These are phyloP conservation scores for Populus tremula DNA, from an alignment of 345 rosid genomes.

Conservation along the genomic window DNA sequence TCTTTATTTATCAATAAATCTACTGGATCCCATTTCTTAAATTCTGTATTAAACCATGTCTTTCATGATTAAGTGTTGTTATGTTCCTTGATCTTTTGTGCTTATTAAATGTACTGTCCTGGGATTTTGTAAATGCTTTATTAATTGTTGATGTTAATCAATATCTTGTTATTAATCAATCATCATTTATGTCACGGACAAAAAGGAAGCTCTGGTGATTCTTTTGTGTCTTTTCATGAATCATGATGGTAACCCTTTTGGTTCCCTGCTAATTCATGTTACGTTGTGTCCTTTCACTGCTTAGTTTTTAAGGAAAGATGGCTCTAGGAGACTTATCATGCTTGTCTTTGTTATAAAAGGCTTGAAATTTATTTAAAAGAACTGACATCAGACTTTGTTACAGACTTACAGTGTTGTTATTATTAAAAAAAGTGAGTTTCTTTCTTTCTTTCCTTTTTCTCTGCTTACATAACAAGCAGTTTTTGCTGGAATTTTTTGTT, in stretches of 20 bases:
- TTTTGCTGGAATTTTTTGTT: background rate
- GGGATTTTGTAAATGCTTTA: background rate
- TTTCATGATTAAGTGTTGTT: background rate
- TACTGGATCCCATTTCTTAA: background rate
- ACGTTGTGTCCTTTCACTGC: background rate
- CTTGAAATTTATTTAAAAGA: background rate
- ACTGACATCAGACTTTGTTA: background rate
- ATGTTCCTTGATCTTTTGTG: background rate
- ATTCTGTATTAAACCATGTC: background rate
- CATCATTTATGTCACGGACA: background rate
- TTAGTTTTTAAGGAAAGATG: background rate
- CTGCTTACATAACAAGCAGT: background rate
- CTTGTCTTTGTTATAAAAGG: background rate
- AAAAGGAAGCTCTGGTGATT: background rate
- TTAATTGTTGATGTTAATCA: background rate
- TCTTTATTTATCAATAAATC: background rate
- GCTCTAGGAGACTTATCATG: background rate
- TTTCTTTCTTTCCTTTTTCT: background rate
- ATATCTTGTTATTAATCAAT: background rate
- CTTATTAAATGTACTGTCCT: background rate
- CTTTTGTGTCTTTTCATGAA: background rate
- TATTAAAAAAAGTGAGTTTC: background rate
- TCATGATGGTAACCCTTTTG: background rate
- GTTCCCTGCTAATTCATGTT: background rate
- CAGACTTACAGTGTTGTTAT: background rate